These are phyloP conservation scores for Ogataea trehalophila DNA, from an alignment of 805 yeast genomes.

Conservation along the genomic window DNA sequence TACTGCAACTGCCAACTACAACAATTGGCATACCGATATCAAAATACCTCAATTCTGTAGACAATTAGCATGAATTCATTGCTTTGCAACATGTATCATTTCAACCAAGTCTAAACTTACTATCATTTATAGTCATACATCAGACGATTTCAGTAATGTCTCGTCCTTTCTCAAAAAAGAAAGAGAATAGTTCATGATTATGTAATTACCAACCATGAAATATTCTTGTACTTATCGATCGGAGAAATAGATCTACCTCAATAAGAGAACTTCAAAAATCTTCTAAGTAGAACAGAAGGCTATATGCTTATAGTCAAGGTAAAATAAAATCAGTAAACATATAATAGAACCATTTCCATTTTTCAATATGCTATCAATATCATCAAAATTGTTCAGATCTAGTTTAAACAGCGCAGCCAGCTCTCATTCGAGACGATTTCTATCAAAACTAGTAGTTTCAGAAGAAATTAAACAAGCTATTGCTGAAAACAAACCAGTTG, in stretches of 20 bases:
- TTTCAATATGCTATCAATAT: no score
- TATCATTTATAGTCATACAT: no score
- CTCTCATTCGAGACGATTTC: background rate
- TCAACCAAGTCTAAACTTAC: background rate
- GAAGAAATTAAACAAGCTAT: constrained; percentile 63
- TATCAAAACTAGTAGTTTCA: constrained; percentile 13
- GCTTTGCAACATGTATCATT: background rate
- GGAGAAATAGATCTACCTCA: background rate
- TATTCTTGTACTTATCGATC: no score
- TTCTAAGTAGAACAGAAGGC: no score
- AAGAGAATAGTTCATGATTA: background rate
- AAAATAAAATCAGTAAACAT: no score
- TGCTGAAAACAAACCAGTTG: constrained; percentile 55
- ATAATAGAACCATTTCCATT: no score
- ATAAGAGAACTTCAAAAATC: background rate
- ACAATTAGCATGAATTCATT: no score
- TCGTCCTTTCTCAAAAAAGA: no score
- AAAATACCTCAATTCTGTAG: no score
- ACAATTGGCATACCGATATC: no score
- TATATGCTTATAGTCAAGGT: background rate
- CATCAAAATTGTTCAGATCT: background rate
- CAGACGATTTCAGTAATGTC: no score
- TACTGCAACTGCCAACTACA: no score
- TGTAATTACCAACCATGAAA: background rate
- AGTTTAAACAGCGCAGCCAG: background rate